phyloP scores from a whole-genome alignment of 2,329 filamentous ascomycete genomes.

The Phaeoacremonium minimum region DNA sequence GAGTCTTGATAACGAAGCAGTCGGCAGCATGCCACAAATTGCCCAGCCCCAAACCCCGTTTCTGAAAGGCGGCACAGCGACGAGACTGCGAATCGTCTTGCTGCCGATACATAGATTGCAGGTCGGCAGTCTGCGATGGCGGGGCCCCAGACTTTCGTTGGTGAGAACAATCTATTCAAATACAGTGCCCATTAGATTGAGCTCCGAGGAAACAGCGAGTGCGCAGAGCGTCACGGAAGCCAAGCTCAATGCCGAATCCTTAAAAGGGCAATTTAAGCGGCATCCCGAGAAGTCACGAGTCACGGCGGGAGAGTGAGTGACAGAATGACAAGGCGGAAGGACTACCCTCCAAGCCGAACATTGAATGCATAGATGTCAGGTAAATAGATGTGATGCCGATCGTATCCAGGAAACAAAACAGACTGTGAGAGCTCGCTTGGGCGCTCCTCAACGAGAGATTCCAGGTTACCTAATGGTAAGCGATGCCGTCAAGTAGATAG shows the following conservation, averaged over 20 bases:
- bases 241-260: not conserved
- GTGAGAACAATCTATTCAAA: not conserved
- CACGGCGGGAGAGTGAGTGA: not conserved
- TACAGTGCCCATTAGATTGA: not conserved
- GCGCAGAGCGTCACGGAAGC: not conserved
- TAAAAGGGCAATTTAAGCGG: not conserved
- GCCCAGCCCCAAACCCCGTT: too few species aligned
- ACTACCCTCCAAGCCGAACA: not conserved
- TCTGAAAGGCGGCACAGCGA: not conserved
- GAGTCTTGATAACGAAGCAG: not conserved
- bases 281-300: not conserved
- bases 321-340: not conserved
- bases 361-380: not conserved
- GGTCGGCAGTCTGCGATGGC: not conserved
- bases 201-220: not conserved
- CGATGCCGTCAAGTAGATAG: too few species aligned
- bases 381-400: not conserved
- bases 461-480: too few species aligned
- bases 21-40: not conserved
- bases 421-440: too few species aligned
- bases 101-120: not conserved
- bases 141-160: not conserved
- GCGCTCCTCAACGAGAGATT: too few species aligned
- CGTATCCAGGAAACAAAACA: not conserved
- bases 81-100: not conserved